phyloP scores from a whole-genome alignment of 2,329 filamentous ascomycete genomes.

The Trichophyton mentagrophytes region DNA sequence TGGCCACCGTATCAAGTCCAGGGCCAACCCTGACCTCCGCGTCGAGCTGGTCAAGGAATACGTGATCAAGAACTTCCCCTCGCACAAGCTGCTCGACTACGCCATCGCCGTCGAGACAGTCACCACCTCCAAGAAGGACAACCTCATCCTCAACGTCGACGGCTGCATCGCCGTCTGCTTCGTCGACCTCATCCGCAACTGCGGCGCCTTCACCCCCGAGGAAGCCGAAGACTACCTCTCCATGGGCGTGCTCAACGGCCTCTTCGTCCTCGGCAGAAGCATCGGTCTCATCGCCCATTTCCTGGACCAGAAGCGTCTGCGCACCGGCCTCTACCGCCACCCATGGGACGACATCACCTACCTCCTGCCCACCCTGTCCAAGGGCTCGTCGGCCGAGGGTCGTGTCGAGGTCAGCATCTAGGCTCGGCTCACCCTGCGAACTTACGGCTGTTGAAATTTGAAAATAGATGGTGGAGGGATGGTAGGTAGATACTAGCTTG shows the following conservation, averaged over 20 bases:
- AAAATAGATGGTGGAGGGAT: neutral
- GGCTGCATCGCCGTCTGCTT: slow-evolving; percentile 98
- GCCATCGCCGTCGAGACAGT: slow-evolving; percentile 95
- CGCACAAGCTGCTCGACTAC: slow-evolving; percentile 96
- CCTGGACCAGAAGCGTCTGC: slow-evolving; percentile 98
- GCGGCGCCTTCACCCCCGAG: slow-evolving; percentile 87
- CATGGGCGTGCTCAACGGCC: slow-evolving; percentile 99
- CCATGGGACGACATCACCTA: slow-evolving; percentile 99
- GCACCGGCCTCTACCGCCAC: slow-evolving; percentile 96
- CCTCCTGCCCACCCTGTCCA: slow-evolving; percentile 67
- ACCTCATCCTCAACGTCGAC: slow-evolving; percentile 98
- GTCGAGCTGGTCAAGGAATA: slow-evolving; percentile 99
- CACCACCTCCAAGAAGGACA: slow-evolving; percentile 99
- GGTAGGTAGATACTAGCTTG: neutral
- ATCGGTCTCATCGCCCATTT: slow-evolving; percentile 99
- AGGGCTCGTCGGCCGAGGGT: slow-evolving; percentile 58
- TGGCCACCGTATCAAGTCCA: slow-evolving; percentile 97
- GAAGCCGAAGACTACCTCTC: slow-evolving; percentile 97
- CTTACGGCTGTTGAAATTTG: neutral
- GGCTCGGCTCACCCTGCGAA: no score
- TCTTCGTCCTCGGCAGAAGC: slow-evolving; percentile 91
- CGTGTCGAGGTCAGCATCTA: slow-evolving; percentile 62
- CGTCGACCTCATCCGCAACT: slow-evolving; percentile 93
- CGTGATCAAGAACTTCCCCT: slow-evolving; percentile 93
- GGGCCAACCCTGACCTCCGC: slow-evolving; percentile 99